These are phyloP conservation scores for Polyporus tsugae DNA, from an alignment of 1,284 basidiomycete species.

Conservation along the genomic window DNA sequence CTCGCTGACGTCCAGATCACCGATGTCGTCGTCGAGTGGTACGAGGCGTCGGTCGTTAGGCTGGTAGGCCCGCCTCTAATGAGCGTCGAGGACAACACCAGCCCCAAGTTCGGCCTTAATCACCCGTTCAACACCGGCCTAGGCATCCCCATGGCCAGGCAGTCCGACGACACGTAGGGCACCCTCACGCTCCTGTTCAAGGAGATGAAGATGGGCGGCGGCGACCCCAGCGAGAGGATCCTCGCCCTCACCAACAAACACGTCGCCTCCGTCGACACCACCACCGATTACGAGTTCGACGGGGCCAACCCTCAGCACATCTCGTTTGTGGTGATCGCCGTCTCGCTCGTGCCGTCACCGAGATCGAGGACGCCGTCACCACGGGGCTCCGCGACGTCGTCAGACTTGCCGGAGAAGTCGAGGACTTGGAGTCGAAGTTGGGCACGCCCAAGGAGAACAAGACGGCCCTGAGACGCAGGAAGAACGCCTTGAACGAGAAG, in stretches of 20 bases:
- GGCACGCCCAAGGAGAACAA: too few relatives aligned
- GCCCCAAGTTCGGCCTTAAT: slow-evolving; percentile 37
- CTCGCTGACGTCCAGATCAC: slow-evolving; percentile 22
- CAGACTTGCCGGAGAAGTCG: too few relatives aligned
- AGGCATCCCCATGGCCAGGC: slow-evolving; percentile 42
- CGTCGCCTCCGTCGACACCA: slow-evolving; percentile 38
- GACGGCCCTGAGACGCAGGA: too few relatives aligned
- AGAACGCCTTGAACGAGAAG: too few relatives aligned
- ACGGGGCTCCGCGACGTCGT: too few relatives aligned
- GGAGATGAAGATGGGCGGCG: slow-evolving; percentile 34
- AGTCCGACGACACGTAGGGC: slow-evolving; percentile 36
- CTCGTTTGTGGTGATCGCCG: slow-evolving; percentile 38
- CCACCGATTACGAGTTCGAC: slow-evolving; percentile 39
- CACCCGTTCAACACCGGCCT: slow-evolving; percentile 40
- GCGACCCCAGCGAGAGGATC: slow-evolving; percentile 38
- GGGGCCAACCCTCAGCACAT: slow-evolving; percentile 37
- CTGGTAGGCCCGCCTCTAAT: slow-evolving; percentile 41
- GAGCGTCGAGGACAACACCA: slow-evolving; percentile 36
- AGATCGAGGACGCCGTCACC: too few relatives aligned
- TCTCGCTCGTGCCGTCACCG: slow-evolving; percentile 10
- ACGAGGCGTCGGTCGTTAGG: slow-evolving; percentile 38
- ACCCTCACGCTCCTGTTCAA: slow-evolving; percentile 35
- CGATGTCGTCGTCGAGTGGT: slow-evolving; percentile 43
- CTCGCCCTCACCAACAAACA: slow-evolving; percentile 38
- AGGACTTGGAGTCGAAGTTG: too few relatives aligned